Percentiles rank a stretch among this genome's conserved stretches.
Evolutionary conservation across 1,284 basidiomycete genomes (phyloP).

Genomic region (Leccinum angustisporum): DNA sequence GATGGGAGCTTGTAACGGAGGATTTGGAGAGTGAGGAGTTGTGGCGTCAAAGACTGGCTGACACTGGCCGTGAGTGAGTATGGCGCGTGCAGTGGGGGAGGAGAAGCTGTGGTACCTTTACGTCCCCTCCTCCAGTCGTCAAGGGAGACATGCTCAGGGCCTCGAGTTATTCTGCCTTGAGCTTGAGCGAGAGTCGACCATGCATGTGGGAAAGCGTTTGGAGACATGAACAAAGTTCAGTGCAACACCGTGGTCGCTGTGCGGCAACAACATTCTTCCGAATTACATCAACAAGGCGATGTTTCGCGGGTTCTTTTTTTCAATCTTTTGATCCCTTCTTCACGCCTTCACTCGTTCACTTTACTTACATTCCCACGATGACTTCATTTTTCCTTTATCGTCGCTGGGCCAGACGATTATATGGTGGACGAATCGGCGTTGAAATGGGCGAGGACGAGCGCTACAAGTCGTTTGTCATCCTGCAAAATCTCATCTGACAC

Average conservation of each 20-base stretch:
- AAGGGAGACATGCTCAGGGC: slow-evolving; percentile 52
- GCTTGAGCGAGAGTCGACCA: neutral
- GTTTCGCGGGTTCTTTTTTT: neutral
- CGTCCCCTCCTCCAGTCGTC: slow-evolving; percentile 35
- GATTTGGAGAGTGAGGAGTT: slow-evolving; percentile 67
- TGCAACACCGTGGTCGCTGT: neutral
- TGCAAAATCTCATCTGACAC: neutral
- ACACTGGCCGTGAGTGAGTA: slow-evolving; percentile 34
- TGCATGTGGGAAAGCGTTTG: neutral
- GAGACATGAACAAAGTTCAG: neutral
- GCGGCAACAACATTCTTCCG: neutral
- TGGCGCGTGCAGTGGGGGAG: neutral
- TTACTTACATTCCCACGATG: neutral
- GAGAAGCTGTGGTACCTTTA: neutral
- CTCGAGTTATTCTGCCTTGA: neutral
- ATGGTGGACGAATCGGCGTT: neutral
- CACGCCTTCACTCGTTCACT: neutral
- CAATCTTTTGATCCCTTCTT: neutral
- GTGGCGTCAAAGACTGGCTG: slow-evolving; percentile 52
- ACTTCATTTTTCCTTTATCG: too few species aligned
- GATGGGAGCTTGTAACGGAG: slow-evolving; percentile 67
- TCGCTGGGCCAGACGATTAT: too few species aligned
- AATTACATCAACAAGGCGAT: neutral
- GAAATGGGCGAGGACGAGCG: neutral
- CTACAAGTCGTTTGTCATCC: neutral